These are phyloP conservation scores for Aspergillus texensis DNA, from an alignment of 2,329 filamentous ascomycete genomes.

Conservation along the genomic window DNA sequence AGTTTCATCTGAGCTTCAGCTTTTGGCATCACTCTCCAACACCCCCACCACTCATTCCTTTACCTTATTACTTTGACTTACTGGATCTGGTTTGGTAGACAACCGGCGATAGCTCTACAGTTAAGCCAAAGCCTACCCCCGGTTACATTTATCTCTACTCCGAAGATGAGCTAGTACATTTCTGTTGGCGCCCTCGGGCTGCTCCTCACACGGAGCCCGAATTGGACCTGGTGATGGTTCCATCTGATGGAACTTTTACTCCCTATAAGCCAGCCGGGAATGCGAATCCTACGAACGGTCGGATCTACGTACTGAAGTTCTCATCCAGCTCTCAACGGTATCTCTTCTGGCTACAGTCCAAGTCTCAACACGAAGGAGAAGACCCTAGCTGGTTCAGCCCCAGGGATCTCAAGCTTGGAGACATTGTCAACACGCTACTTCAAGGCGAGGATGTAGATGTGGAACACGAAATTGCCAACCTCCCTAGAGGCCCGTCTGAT, in stretches of 20 bases:
- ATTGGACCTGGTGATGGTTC: conserved; percentile 91
- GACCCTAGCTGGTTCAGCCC: conserved; percentile 80
- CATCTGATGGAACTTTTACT: conserved; percentile 81
- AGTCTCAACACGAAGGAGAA: conserved; percentile 71
- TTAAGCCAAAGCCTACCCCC: conserved; percentile 70
- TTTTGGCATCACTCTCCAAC: background rate
- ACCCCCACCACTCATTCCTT: background rate
- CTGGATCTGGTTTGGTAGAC: conserved; percentile 35
- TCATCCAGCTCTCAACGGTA: conserved; percentile 86
- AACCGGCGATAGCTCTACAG: conserved; percentile 66
- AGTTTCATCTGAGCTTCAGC: conserved; percentile 38
- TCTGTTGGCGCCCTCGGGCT: conserved; percentile 90
- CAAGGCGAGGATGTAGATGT: conserved; percentile 90
- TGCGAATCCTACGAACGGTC: conserved; percentile 73
- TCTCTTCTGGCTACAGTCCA: conserved; percentile 96
- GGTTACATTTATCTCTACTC: conserved; percentile 92
- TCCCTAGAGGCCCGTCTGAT: conserved; percentile 53
- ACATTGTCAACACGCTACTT: conserved; percentile 80
- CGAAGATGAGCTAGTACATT: conserved; percentile 93
- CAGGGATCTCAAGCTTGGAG: conserved; percentile 82
- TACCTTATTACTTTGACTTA: conserved; percentile 14
- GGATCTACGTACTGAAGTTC: conserved; percentile 93
- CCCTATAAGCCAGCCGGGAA: conserved; percentile 72
- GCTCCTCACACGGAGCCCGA: conserved; percentile 72
- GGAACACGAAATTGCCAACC: conserved; percentile 67